Evolutionary conservation across 2,329 filamentous ascomycete species (phyloP).

Genomic region (Eutypella sp.): DNA sequence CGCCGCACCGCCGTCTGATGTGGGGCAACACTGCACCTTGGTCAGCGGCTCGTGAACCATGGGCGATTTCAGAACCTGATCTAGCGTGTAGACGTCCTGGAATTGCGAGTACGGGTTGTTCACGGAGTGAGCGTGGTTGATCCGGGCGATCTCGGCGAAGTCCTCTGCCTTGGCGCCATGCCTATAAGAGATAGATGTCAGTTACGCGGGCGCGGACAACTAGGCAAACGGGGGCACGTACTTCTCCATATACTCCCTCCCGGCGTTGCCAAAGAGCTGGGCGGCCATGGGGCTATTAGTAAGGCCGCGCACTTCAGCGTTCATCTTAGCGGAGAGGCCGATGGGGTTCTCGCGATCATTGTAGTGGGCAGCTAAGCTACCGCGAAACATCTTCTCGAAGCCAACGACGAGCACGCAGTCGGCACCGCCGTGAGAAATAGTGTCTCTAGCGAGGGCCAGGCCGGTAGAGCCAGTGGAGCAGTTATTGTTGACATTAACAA

Average conservation of each 20-base stretch:
- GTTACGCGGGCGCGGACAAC: not conserved
- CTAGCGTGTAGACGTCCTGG: conserved; percentile 81
- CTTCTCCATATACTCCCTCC: conserved; percentile 92
- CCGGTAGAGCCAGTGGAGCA: conserved; percentile 95
- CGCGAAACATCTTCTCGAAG: conserved; percentile 97
- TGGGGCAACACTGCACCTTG: conserved; percentile 98
- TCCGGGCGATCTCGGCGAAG: conserved; percentile 88
- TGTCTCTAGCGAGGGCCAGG: conserved; percentile 73
- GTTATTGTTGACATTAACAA: conserved; percentile 99
- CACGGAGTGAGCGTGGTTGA: conserved; percentile 90
- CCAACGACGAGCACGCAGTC: conserved; percentile 89
- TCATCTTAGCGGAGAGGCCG: conserved; percentile 68
- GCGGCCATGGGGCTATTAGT: conserved; percentile 81
- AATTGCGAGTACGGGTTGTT: conserved; percentile 98
- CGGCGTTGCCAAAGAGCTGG: conserved; percentile 94
- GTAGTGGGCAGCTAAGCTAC: conserved; percentile 78
- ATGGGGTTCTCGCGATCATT: conserved; percentile 80
- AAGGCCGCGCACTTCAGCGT: conserved; percentile 74
- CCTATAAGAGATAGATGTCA: conserved; percentile 36
- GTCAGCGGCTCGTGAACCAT: conserved; percentile 85
- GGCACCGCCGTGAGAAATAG: conserved; percentile 74
- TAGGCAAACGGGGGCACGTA: conserved; percentile 32
- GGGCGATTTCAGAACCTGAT: conserved; percentile 70
- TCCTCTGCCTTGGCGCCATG: conserved; percentile 79
- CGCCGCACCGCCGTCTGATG: conserved; percentile 86